A percentile compares a stretch with the other conserved stretches of the same genome.
These are phyloP conservation scores for Arachis stenosperma DNA, from an alignment of 306 rosid genomes.

Conservation along the genomic window DNA sequence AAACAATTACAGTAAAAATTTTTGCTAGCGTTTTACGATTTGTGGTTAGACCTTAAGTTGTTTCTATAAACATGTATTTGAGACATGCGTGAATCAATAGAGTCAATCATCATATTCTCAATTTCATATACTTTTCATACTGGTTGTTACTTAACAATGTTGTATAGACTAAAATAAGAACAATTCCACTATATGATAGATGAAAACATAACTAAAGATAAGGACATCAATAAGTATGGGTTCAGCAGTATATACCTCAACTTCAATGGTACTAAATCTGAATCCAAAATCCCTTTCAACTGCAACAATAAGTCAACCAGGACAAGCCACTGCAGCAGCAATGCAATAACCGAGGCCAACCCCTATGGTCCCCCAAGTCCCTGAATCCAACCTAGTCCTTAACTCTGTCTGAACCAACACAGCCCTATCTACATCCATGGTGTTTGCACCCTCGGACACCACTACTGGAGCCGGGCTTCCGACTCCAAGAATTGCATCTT, in stretches of 20 bases:
- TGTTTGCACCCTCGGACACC: slow-evolving; percentile 55
- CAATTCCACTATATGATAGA: neutral
- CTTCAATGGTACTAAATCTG: slow-evolving; percentile 30
- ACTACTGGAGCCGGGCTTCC: slow-evolving; percentile 51
- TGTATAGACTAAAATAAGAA: too few relatives aligned
- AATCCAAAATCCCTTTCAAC: slow-evolving; percentile 96
- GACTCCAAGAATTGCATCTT: slow-evolving; percentile 45
- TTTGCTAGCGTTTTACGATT: neutral
- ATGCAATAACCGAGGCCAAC: neutral
- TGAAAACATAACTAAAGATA: too few relatives aligned
- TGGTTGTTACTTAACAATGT: neutral
- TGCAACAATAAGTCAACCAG: slow-evolving; percentile 77
- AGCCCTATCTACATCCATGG: slow-evolving; percentile 23
- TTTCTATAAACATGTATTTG: too few relatives aligned
- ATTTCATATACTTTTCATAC: too few relatives aligned
- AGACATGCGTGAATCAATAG: too few relatives aligned
- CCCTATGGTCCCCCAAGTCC: too few relatives aligned
- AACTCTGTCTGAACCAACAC: too few relatives aligned
- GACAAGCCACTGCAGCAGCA: slow-evolving; percentile 91
- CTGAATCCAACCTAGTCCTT: too few relatives aligned
- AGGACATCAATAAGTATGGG: neutral
- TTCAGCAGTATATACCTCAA: slow-evolving; percentile 71
- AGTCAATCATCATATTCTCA: too few relatives aligned
- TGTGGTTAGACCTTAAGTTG: neutral
- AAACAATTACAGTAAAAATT: neutral